Base-by-base conservation (phyloP, 805 yeast species). In the Spathaspora boniae region DNA sequence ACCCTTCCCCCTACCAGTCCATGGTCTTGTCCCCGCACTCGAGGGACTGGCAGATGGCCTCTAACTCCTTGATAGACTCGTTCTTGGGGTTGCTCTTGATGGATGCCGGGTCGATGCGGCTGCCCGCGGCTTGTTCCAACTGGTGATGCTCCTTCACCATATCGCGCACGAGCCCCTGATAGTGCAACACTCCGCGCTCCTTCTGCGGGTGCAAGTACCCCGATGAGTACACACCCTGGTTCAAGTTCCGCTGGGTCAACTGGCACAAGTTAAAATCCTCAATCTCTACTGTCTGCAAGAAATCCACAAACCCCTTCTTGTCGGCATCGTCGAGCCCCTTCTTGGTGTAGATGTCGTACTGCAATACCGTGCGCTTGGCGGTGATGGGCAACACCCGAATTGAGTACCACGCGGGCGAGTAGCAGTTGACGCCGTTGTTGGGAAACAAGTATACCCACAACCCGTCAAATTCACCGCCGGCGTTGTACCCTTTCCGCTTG, bases 371-470 rank as follows among this genome's bases (percentile, higher is more conserved):
- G 50, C 68, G 75, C 22, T 65, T 63, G 15, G 81, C 74, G 23
- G 70, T 50, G 14, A 73, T 54, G 21, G 83, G 83, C 40, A 76
- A 58, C 4, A 77, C 82, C 47, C 82, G 62, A 44, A 77, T 76
- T 6, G 79, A 69, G 54, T 77, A 77, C 78, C 80, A 77, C 7
- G 82, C 82, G 46, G 82, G 82, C 0, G 82, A 76, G 50, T 77
- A 77, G 48, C 83, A 77, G 56, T 77, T 77, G 52, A 77, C 55
- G 29, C 82, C 82, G 50, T 75, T 74, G 31, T 68, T 72, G 38
- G 83, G 83, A 63, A 65, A 77, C 41, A 74, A 56, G 53, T 77
- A 77, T 40, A 77, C 70, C 82, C 82, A 77, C 51, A 77, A 61
- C 9, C 82, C 82, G 50, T 77, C 74, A 58, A 72, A 74, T 7